phyloP scores from a whole-genome alignment of 441 rosid genomes.

The Kokia cookei region DNA sequence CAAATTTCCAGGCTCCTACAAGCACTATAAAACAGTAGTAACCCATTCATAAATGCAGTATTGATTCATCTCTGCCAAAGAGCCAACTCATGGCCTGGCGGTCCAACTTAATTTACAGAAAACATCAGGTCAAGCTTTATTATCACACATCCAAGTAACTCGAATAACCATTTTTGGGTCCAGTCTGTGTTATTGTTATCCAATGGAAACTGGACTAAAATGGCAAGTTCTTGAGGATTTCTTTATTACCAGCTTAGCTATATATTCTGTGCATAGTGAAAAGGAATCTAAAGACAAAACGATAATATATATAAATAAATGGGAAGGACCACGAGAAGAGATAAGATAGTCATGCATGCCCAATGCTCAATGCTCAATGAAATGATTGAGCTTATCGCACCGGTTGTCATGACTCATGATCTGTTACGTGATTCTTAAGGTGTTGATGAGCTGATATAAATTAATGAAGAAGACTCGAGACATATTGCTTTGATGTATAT shows the following conservation, averaged over 20 bases:
- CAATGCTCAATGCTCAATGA: not conserved
- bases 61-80: not conserved
- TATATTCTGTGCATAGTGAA: not conserved
- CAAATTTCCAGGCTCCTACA: not conserved
- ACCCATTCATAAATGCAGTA: not conserved
- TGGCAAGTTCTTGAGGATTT: not conserved
- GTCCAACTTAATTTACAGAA: not conserved
- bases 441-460: not conserved
- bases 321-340: conserved; percentile 1
- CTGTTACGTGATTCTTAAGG: not conserved
- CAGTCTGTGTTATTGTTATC: not conserved
- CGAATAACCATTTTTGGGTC: not conserved
- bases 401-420: conserved; percentile 21
- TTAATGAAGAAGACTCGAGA: too few relatives aligned
- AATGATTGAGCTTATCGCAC: conserved; percentile 20
- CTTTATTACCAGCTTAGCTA: not conserved
- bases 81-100: not conserved
- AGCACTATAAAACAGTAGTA: not conserved
- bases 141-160: not conserved
- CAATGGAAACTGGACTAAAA: not conserved
- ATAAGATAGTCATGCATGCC: not conserved
- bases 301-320: not conserved
- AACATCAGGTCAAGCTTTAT: not conserved
- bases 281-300: conserved; percentile 8
- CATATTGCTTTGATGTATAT: too few relatives aligned